Conservation (phyloP, 495 filamentous ascomycete species). For the Tuber melanosporum region DNA sequence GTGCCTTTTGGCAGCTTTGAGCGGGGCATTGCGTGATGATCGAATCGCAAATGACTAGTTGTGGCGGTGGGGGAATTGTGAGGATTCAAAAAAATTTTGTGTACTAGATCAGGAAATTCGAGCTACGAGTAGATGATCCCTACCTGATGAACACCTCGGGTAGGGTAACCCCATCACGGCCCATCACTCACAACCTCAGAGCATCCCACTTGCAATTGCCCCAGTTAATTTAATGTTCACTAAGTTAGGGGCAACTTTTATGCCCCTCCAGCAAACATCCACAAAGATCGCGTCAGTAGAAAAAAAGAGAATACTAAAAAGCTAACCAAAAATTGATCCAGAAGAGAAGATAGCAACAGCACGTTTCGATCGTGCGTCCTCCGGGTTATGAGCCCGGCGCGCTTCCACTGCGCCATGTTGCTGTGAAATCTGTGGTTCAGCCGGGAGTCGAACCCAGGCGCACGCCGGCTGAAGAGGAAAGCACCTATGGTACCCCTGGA, state of each 20-base stretch:
- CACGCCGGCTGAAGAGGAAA: slow-evolving; percentile 25
- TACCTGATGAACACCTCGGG: background rate
- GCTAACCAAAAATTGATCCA: background rate
- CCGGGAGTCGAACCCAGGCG: slow-evolving; percentile 37
- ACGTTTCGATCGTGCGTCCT: slow-evolving; percentile 53
- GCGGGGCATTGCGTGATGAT: background rate
- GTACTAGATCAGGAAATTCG: background rate
- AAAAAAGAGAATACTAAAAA: background rate
- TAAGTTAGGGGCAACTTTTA: background rate
- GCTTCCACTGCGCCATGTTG: slow-evolving; percentile 53
- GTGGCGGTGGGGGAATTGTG: background rate
- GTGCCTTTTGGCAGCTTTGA: background rate
- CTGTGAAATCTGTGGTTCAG: slow-evolving; percentile 35
- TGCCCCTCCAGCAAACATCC: background rate
- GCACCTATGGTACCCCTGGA: slow-evolving; percentile 38
- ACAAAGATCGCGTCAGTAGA: background rate
- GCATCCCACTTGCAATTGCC: background rate
- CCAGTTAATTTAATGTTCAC: background rate
- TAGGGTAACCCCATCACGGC: background rate
- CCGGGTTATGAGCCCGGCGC: slow-evolving; percentile 54
- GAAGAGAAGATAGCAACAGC: slow-evolving; percentile 45
- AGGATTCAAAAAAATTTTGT: background rate
- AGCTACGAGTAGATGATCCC: background rate
- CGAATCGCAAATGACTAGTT: background rate
- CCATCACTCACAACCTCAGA: background rate